Evolutionary conservation across 495 filamentous ascomycete genomes (phyloP).

Genomic region (Penicillium fimorum): DNA sequence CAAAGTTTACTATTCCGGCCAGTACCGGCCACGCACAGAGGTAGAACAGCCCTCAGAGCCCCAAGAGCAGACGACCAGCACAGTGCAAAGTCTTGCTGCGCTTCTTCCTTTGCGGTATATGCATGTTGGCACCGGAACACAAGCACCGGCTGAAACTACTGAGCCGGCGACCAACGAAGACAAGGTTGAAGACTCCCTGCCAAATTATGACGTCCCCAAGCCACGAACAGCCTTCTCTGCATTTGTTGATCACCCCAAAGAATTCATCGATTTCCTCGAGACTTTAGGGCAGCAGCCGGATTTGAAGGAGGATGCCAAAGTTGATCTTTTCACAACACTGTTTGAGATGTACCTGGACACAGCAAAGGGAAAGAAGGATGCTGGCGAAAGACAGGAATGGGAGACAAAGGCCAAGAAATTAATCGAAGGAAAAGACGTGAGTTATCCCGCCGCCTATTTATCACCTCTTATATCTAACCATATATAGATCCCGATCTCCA

Average conservation of each 20-base stretch:
- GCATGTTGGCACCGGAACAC: slow-evolving; percentile 54
- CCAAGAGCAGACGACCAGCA: slow-evolving; percentile 58
- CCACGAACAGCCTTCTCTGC: slow-evolving; percentile 92
- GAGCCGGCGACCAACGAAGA: slow-evolving; percentile 34
- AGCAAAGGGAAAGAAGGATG: slow-evolving; percentile 68
- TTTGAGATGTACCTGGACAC: slow-evolving; percentile 98
- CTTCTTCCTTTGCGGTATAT: slow-evolving; percentile 87
- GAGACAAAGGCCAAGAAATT: slow-evolving; percentile 82
- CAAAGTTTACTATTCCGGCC: slow-evolving; percentile 87
- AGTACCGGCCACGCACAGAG: slow-evolving; percentile 71
- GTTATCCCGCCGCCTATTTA: slow-evolving; percentile 3
- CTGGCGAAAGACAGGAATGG: slow-evolving; percentile 71
- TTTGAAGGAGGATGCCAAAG: slow-evolving; percentile 66
- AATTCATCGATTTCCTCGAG: slow-evolving; percentile 91
- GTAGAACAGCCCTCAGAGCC: slow-evolving; percentile 51
- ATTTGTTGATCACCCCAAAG: slow-evolving; percentile 87
- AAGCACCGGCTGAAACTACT: slow-evolving; percentile 36
- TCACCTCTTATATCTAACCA: slow-evolving; percentile 20
- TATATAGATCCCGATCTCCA: slow-evolving; percentile 74
- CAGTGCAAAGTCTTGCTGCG: slow-evolving; percentile 77
- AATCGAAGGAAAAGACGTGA: slow-evolving; percentile 71
- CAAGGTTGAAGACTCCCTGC: slow-evolving; percentile 18
- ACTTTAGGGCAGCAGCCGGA: slow-evolving; percentile 68
- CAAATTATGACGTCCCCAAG: slow-evolving; percentile 57
- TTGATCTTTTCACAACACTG: slow-evolving; percentile 89